A percentile compares a stretch with the other conserved stretches of the same genome.
Conservation (phyloP, 2,329 filamentous ascomycete genomes). For the Ophioceras dolichostomum region DNA sequence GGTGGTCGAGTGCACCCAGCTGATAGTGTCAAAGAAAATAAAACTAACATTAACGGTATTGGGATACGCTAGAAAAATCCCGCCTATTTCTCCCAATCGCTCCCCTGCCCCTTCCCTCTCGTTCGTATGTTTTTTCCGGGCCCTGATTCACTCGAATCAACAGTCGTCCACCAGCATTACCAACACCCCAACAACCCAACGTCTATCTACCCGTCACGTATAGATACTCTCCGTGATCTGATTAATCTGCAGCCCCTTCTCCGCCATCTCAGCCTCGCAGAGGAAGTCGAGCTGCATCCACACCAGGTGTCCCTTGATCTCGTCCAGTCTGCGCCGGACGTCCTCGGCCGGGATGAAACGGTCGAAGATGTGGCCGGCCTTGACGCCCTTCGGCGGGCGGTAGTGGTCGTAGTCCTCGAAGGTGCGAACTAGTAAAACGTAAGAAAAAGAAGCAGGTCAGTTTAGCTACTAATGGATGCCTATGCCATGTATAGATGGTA, state of each 20-base stretch:
- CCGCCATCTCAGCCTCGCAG: slow-evolving; percentile 76
- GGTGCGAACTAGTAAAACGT: slow-evolving; percentile 50
- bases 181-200: background rate
- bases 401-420: slow-evolving; percentile 87
- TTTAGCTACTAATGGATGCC: background rate
- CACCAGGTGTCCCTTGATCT: slow-evolving; percentile 79
- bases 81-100: no score
- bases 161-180: no score
- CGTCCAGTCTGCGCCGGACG: slow-evolving; percentile 61
- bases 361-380: slow-evolving; percentile 79
- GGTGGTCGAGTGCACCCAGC: no score
- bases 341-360: slow-evolving; percentile 61
- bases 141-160: no score
- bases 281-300: slow-evolving; percentile 93
- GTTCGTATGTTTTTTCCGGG: no score
- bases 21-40: no score
- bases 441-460: slow-evolving; percentile 6
- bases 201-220: slow-evolving; percentile 38
- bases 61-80: no score
- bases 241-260: slow-evolving; percentile 78
- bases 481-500: background rate
- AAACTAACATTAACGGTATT: no score
- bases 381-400: slow-evolving; percentile 55
- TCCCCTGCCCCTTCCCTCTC: no score
- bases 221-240: slow-evolving; percentile 78